Base-by-base conservation (phyloP, 2,329 filamentous ascomycete genomes). In the Dichotomopilus funicola region DNA sequence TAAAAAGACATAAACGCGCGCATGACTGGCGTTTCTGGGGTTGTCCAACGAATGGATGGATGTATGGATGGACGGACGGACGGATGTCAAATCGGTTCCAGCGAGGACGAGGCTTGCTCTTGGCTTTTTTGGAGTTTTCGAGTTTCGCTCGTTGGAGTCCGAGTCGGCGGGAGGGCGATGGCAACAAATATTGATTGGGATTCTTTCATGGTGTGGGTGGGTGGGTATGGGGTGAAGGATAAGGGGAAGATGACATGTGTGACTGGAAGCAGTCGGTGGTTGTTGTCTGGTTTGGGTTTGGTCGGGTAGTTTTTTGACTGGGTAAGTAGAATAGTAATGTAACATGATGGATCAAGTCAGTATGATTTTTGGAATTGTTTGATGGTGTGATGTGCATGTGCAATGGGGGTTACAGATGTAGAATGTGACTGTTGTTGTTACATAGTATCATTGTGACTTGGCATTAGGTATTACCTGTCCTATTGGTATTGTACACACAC, bases 11-110 rank as follows among this genome's bases (percentile, higher is more conserved):
- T 57, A 53, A 49, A 61, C 51, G 55, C 49, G 59, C 53, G 55
- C 55, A 61, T 62, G 59, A 59, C 58, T 57, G 61, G 61, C 60
- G 60, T 62, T 61, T 51, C 43, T 44, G 46, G 46, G 37, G 33
- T 48, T 43, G 45, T 10, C 19, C 19, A 27, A 27, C 19, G 19
- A 27, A 27, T 27, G 19, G 19, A 27, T 27, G 19, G 19, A 27
- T 27, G 19, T 2, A 27, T 27, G 19, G 19, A 27, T 27, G 19
- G 19, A 27, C 19, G 19, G 19, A 27, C 2, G 19, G 19, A 27
- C 49, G 49, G 42, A 53, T 41, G 51, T 12, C 35, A 40, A 31
- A 49, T 33, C 52, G 36, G 36, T 35, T 31, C 44, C 40, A 42
- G 40, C 6, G 50, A 36, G 48, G 51, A 42, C 41, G 41, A 46